Evolutionary conservation across 352 stramenopile species (phyloP), one percentile per base, ranked within the genome.

Genomic region (Phytophthora fragariae): DNA sequence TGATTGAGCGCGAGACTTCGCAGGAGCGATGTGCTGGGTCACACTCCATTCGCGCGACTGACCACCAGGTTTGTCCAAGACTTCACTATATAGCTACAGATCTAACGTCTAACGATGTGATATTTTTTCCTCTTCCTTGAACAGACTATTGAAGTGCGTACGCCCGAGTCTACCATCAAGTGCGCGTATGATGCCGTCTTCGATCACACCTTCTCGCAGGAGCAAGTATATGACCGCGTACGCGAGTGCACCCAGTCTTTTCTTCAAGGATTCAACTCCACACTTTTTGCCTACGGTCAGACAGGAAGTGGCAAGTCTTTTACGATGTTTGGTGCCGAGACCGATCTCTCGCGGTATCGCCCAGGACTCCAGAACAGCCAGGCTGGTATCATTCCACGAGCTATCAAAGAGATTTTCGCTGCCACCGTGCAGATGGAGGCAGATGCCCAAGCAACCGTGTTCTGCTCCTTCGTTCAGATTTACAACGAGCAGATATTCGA

Each of bases 401-500:
- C 92, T 15, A 95, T 98, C 62, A 94, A 96, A 61, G 87, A 94
- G 54, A 92, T 95, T 53, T 95, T 96, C 55, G 86, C 83, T 14
- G 75, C 83, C 1, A 82, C 90, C 5, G 82, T 94, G 24, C 82
- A 88, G 61, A 87, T 84, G 70, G 85, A 91, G 44, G 71, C 66
- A 8, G 77, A 84, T 15, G 68, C 74, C 1, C 74, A 87, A 47
- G 77, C 75, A 5, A 74, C 74, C 21, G 75, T 96, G 0, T 97
- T 89, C 47, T 97, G 89, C 64, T 95, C 86, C 2, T 97, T 97
- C 54, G 86, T 94, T 21, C 92, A 98, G 74, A 93, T 98, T 64
- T 98, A 97, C 84, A 98, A 98, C 65, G 94, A 98, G 53, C 85
- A 97, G 61, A 82, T 97, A 19, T 98, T 92, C 58, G 93, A 98